Base-by-base conservation (phyloP, 306 rosid species). In the Mucuna pruriens region DNA sequence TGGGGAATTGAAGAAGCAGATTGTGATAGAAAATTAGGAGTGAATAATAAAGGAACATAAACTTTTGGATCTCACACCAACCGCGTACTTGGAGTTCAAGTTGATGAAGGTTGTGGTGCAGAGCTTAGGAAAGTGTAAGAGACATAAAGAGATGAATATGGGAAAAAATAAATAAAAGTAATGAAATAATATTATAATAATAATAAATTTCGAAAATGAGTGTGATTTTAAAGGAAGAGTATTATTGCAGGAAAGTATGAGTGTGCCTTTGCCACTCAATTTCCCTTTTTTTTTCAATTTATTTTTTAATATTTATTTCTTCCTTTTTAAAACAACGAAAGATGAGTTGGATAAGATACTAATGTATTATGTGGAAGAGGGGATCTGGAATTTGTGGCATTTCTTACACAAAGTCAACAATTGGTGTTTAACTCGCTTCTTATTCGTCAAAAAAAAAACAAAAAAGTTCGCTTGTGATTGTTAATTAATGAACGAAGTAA, bases 51-150 rank as follows among this genome's bases (percentile, higher is more conserved):
- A 31, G 20, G 22, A 39, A 42, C 20, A 80, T 66, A 25, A 31
- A 34, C 76, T 84, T 84, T 75, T 66, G 88, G 90, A 91, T 88
- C 89, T 82, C 39, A 77, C 79, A 75, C 76, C 71, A 23, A 76
- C 65, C 76, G 79, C 69, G 86, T 64, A 72, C 83, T 88, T 70
- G 0, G 2, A 74, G 74, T 70, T 82, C 74, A 84, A 84, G 86
- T 36, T 65, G 87, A 57, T 63, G 72, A 77, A 81, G 75, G 64
- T 79, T 84, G 82, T 62, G 87, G 82, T 74, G 84, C 12, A 52
- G 75, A 79, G 84, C 74, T 44, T 31, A 58, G 71, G 65, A 77
- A 46, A 72, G 54, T 68, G 79, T 70, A 42, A 71, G 75, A 69
- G 70, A 75, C 65, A 62, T 15, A 80, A 54, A 19, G 77, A n/a